Base-by-base conservation (phyloP, 202 grass and related monocot genomes). In the Saccharum hybrid region DNA sequence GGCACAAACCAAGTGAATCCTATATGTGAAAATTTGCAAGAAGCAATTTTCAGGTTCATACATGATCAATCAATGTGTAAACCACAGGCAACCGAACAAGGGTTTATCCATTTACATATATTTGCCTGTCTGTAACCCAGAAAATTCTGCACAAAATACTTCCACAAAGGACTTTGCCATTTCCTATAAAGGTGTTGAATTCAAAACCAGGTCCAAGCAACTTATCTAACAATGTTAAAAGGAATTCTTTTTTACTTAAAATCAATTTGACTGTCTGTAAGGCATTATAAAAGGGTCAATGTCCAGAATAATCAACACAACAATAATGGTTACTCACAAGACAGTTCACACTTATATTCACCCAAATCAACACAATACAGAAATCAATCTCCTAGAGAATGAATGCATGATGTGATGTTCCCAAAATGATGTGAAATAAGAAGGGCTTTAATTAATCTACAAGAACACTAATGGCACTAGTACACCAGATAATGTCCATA, bases 381-480 rank as follows among this genome's bases (percentile, higher is more conserved):
- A 83, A 86, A 80, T 16, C 7, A 72, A 65, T 4, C 42, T 71
- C 37, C 56, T 10, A 11, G 8, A 82, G 13, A 72, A 78, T 78
- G 52, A 33, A 71, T 51, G 52, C 15, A 65, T 33, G 34, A 73
- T 73, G 22, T 33, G 64, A 10, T 11, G 16, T 36, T 23, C 68
- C 46, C 31, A 16, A 40, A 63, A 69, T 33, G 5, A 31, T 43
- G 5, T 46, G 11, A 34, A 16, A 77, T 19, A 40, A 64, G 4
- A 46, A 49, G 7, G 40, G 18, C 6, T 15, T 9, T 9, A 12
- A 52, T 15, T 21, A 40, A 34, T n/a, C 42, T 31, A 79, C 7
- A 23, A 13, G 9, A 78, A 72, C 30, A n/a, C 15, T 23, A 23
- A 48, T 1, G 1, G 34, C 7, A 23, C 13, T 66, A 69, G 11